A percentile compares a stretch with the other conserved stretches of the same genome.
Conservation (phyloP, 441 rosid genomes). For the Adansonia madagascariensis region DNA sequence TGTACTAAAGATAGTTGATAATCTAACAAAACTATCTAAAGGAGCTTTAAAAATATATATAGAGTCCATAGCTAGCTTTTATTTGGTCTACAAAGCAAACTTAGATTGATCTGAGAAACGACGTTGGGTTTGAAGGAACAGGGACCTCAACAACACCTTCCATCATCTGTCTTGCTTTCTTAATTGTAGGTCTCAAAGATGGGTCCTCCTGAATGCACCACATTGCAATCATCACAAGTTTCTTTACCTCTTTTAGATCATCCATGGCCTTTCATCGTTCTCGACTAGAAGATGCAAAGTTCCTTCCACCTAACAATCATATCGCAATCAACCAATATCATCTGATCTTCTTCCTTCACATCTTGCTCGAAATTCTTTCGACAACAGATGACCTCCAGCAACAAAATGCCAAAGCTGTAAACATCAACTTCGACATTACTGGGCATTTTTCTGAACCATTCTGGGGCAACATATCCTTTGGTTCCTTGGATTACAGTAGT, state of each 20-base stretch:
- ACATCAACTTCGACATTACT: conserved; percentile 58
- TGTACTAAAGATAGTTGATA: no score
- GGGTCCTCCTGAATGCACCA: conserved; percentile 37
- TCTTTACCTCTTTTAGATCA: conserved; percentile 43
- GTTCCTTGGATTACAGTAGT: conserved; percentile 47
- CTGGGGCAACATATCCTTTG: conserved; percentile 50
- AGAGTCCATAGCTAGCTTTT: not conserved
- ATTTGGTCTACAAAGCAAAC: not conserved
- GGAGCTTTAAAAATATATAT: no score
- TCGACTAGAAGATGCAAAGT: conserved; percentile 33
- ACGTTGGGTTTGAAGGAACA: conserved; percentile 36
- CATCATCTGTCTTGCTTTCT: conserved; percentile 41
- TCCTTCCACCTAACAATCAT: conserved; percentile 42
- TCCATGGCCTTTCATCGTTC: conserved; percentile 42
- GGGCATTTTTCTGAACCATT: conserved; percentile 52
- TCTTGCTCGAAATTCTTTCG: conserved; percentile 38
- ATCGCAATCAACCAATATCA: conserved; percentile 50
- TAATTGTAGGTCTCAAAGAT: conserved; percentile 44
- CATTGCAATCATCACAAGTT: conserved; percentile 51
- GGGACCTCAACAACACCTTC: conserved; percentile 45
- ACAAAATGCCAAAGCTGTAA: conserved; percentile 54
- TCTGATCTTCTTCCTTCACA: conserved; percentile 31
- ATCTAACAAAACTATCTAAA: no score
- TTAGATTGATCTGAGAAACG: conserved; percentile 22
- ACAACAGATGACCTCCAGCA: conserved; percentile 58